Base-by-base conservation (phyloP, 2,329 filamentous ascomycete species). In the Verticillium tricorpus region DNA sequence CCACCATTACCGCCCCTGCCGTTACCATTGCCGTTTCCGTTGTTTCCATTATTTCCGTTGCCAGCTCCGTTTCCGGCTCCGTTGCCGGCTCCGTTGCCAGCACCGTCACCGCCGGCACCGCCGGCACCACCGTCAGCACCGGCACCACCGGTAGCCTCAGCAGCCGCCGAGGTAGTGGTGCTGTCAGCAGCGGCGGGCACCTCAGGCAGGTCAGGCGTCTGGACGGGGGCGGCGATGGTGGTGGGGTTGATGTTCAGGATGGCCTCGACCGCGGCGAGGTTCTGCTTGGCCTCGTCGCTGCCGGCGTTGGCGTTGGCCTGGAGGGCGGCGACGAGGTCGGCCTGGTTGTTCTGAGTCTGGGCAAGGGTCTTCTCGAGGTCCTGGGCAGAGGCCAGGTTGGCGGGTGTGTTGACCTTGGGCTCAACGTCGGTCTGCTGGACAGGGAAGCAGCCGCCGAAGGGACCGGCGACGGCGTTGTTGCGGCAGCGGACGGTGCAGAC, bases 401-500 rank as follows among this genome's bases (percentile, higher is more conserved):
- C 69, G 2, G 80, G 73, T 0, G 72, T 77, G 73, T 84, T 84
- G 61, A 69, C 70, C 57, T 71, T 78, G 56, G 77, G 62, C 0
- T 71, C 67, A 14, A 68, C 68, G 65, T 85, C 84, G 34, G 74
- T 73, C 68, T 88, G 85, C 70, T 85, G 80, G 19, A 86, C 78
- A 2, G 83, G 74, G 69, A 87, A 82, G 72, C 85, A 87, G 58
- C 84, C 80, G 45, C 82, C 82, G 61, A 87, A 87, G 14, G 83
- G 83, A 5, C 83, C 83, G 11, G 82, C 82, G 3, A 80, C 72
- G 4, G 83, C 82, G 61, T 80, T 83, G 75, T 87, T 87, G 22
- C 83, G 78, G 76, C 85, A 87, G 39, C 85, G 80, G 22, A 87
- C 77, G 1, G 84, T 86, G 76, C 83, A 85, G 45, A 86, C 68